A percentile compares a stretch with the other conserved stretches of the same genome.
These are phyloP conservation scores for Tetratostichococcus sp. DNA, from an alignment of 139 green algal genomes.

Conservation along the genomic window DNA sequence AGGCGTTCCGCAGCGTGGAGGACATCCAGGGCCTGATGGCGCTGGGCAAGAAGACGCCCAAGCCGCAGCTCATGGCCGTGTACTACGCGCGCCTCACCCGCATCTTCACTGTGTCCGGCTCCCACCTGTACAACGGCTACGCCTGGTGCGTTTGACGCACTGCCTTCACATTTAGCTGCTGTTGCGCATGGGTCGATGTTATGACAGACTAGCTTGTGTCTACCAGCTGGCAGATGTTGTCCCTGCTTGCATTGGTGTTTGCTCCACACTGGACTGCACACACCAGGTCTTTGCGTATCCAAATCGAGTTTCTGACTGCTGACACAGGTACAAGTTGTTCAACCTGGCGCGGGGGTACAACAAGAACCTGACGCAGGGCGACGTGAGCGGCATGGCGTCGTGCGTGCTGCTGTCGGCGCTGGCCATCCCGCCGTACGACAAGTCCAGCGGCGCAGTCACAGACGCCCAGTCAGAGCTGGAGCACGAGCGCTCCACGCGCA, in stretches of 20 bases:
- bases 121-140: slow-evolving; percentile 91
- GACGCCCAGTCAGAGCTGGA: slow-evolving; percentile 67
- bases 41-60: slow-evolving; percentile 81
- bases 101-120: slow-evolving; percentile 83
- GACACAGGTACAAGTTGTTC: slow-evolving; percentile 79
- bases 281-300: no score
- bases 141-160: slow-evolving; percentile 57
- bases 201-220: no score
- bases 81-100: slow-evolving; percentile 94
- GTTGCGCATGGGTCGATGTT: no score
- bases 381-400: slow-evolving; percentile 77
- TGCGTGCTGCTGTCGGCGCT: slow-evolving; percentile 90
- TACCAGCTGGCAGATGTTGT: no score
- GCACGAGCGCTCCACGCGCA: slow-evolving; percentile 81
- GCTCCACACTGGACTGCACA: no score
- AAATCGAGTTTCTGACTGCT: not conserved
- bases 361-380: slow-evolving; percentile 71
- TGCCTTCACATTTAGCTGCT: no score
- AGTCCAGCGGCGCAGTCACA: slow-evolving; percentile 17
- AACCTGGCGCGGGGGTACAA: slow-evolving; percentile 79
- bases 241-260: no score
- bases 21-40: slow-evolving; percentile 92
- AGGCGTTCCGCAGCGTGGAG: slow-evolving; percentile 98
- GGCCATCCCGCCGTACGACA: slow-evolving; percentile 86
- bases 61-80: slow-evolving; percentile 89